Evolutionary conservation across 2,329 filamentous ascomycete genomes (phyloP), one percentile per base, ranked within the genome.

Genomic region (Colletotrichum lini): DNA sequence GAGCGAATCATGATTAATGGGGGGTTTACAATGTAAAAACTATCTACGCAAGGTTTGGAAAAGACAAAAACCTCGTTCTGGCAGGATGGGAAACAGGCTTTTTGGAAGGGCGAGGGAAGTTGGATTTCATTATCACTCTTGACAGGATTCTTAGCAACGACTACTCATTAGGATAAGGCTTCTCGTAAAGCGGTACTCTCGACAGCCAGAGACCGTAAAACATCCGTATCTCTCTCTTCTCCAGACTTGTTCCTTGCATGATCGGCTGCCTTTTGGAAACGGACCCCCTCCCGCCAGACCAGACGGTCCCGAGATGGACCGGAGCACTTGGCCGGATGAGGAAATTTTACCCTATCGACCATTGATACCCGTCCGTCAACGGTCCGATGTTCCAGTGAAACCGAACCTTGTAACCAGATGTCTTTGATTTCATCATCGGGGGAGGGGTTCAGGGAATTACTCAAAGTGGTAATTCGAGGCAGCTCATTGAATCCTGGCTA

Each of bases 311-410:
- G 68, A 68, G 45, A 13, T 68, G 52, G 40, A 23, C 52, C 65
- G 65, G 68, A 53, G 66, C 26, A 42, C 45, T 68, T 68, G 65
- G 58, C 68, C 68, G 57, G 30, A 71, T 61, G 26, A 8, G 68
- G 68, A 54, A 71, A 71, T 63, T 63, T 35, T 58, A 71, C 38
- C 68, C 68, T 68, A 71, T 71, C 68, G 47, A 63, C 53, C 45
- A 30, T 30, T 30, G 30, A 30, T 23, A 38, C 50, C 23, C 50
- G 12, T 47, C 38, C 6, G 21, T 58, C 57, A 38, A 53, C n/a
- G 16, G 42, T 50, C n/a, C 44, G 50, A 38, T 40, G 23, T 57
- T 44, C 30, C 64, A 70, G 35, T 45, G 56, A 67, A 57, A 62
- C 26, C 42, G 21, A 38, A 66, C 52, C 12, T 49, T 40, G 58